phyloP scores from a whole-genome alignment of 768 basidiomycete genomes.

The Dentipellis fragilis region DNA sequence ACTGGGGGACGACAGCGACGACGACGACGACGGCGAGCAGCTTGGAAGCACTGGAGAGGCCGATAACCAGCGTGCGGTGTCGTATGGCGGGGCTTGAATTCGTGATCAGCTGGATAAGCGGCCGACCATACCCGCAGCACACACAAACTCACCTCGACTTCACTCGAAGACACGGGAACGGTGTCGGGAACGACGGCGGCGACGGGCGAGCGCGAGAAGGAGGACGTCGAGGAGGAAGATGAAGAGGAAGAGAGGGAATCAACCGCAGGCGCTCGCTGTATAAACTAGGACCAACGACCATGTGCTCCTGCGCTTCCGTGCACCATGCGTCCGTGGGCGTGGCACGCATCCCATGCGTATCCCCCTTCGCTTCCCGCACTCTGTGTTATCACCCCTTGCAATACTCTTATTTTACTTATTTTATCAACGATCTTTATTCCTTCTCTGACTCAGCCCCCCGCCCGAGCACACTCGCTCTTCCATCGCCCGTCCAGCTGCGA shows the following conservation, averaged over 20 bases:
- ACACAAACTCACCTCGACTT: background rate
- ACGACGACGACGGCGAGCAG: background rate
- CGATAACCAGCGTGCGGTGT: background rate
- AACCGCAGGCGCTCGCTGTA: background rate
- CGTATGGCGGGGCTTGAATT: constrained; percentile 1
- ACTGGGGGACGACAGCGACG: constrained; percentile 4
- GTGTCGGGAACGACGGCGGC: background rate
- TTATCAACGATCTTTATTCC: background rate
- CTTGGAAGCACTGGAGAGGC: background rate
- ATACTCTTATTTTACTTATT: too few species aligned
- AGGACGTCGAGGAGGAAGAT: background rate
- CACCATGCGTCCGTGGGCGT: background rate
- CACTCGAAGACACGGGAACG: background rate
- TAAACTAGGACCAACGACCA: background rate
- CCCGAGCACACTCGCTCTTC: constrained; percentile 13
- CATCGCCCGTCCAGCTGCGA: constrained; percentile 27
- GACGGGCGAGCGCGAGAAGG: background rate
- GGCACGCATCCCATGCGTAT: background rate
- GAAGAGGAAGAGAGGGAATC: background rate
- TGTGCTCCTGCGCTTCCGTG: background rate
- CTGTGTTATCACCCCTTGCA: background rate
- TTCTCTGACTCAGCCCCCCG: background rate
- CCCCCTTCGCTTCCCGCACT: background rate
- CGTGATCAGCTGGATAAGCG: background rate
- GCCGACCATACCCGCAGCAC: background rate